Evolutionary conservation across 208 protist genomes (phyloP), one percentile per base, ranked within the genome.

Genomic region (Acanthamoeba comandoni): DNA sequence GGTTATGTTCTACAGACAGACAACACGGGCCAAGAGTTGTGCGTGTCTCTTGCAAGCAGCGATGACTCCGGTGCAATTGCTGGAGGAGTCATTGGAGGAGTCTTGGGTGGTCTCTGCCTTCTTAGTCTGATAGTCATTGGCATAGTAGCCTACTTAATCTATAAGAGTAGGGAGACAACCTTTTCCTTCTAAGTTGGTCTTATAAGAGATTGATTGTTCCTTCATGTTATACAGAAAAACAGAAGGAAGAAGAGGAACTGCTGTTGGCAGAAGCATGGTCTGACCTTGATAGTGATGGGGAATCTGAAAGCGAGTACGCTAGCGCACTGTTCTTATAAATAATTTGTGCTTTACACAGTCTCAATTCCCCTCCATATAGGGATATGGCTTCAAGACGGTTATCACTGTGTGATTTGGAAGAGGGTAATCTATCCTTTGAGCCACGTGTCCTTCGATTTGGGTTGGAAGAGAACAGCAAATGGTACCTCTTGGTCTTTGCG

Each of bases 391-490:
- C 69, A 9, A 13, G 35, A n/a, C 48, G 55, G 39, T n/a, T 84
- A 3, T 84, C 75, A 9, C n/a, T 84, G 2, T 65, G 22, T 17
- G 75, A 84, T 7, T 62, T 84, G 75, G 75, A 84, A 31, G 49
- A 51, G 52, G 43, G 52, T 3, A 2, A 84, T 31, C 57, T 84
- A 12, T 31, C 51, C 17, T 84, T 86, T 22, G 55, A 15, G 29
- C 77, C 77, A 9, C 62, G 58, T 19, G 24, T 86, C 31, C 77
- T 86, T 58, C 62, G 55, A 24, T 86, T 86, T 22, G 77, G 77
- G 2, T 48, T 86, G 9, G 77, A 58, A 13, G 55, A 53, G 11
- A 67, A 43, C 29, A 58, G 35, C 35, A 43, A 43, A 43, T 43
- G 35, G 35, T 43, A 43, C 35, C 35, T 43, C 35, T 43, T 43